phyloP scores from a whole-genome alignment of 1,284 basidiomycete species.

The Moesziomyces globuligerus region DNA sequence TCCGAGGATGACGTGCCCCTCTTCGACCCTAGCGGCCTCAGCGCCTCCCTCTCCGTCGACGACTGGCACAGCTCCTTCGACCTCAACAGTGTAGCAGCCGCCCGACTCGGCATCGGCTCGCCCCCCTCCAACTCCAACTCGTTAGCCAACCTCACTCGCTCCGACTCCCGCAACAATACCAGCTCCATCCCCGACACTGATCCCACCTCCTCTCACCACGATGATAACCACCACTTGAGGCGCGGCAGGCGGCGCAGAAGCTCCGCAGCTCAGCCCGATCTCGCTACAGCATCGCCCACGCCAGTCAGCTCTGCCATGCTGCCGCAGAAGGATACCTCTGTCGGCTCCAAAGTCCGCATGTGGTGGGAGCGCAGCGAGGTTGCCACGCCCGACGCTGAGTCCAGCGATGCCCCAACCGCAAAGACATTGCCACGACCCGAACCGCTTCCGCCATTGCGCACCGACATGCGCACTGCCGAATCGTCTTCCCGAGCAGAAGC shows the following conservation, averaged over 20 bases:
- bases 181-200: constrained; percentile 21
- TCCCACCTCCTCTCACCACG: constrained; percentile 7
- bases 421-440: constrained; percentile 1
- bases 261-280: constrained; percentile 15
- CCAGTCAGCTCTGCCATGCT: constrained; percentile 5
- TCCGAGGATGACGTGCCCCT: constrained; percentile 48
- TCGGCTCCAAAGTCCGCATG: constrained; percentile 47
- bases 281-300: neutral
- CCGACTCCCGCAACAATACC: constrained; percentile 22
- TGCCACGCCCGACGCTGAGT: constrained; percentile 12
- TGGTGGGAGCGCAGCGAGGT: constrained; percentile 49
- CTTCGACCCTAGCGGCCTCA: constrained; percentile 50
- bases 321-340: constrained; percentile 35
- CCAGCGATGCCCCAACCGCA: constrained; percentile 17
- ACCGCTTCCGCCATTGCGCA: constrained; percentile 14
- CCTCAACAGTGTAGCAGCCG: constrained; percentile 43
- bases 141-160: constrained; percentile 26
- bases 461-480: constrained; percentile 4
- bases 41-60: constrained; percentile 46
- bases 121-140: constrained; percentile 28
- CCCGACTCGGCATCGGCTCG: constrained; percentile 44
- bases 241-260: constrained; percentile 41
- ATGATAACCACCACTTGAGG: constrained; percentile 4
- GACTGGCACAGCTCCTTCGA: constrained; percentile 51
- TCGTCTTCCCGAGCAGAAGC: constrained; percentile 4